A percentile compares a stretch with the other conserved stretches of the same genome.
Evolutionary conservation across 2,329 filamentous ascomycete genomes (phyloP).

Genomic region (Eurotiales sp.): DNA sequence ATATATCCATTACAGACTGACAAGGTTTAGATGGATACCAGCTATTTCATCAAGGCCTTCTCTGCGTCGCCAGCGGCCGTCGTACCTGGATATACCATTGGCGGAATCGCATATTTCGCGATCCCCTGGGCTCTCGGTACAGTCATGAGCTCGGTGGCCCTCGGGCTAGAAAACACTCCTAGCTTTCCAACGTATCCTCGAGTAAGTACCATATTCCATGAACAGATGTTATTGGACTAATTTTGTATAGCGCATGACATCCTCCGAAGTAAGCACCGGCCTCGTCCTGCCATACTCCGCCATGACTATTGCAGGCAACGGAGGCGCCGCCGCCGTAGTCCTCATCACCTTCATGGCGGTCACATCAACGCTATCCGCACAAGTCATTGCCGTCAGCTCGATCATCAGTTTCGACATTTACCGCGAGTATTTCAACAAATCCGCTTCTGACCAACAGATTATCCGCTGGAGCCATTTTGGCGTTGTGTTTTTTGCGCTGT

Average conservation of each 20-base stretch:
- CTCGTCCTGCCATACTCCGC: conserved; percentile 39
- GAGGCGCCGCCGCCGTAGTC: conserved; percentile 34
- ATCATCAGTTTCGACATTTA: conserved; percentile 56
- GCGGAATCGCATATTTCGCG: conserved; percentile 52
- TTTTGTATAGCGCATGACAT: conserved; percentile 31
- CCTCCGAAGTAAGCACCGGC: conserved; percentile 33
- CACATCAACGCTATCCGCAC: conserved; percentile 49
- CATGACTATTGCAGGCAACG: conserved; percentile 36
- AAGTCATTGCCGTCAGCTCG: conserved; percentile 52
- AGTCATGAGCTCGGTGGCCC: conserved; percentile 47
- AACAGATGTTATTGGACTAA: too few species aligned
- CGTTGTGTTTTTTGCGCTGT: conserved; percentile 51
- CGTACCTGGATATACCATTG: conserved; percentile 49
- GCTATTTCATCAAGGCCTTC: conserved; percentile 53
- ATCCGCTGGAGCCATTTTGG: conserved; percentile 53
- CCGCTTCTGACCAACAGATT: conserved; percentile 46
- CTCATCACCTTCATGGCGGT: conserved; percentile 42
- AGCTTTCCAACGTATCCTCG: conserved; percentile 54
- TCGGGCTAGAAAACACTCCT: conserved; percentile 47
- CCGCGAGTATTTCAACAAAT: conserved; percentile 47
- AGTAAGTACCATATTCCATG: conserved; percentile 18
- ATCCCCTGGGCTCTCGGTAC: conserved; percentile 55
- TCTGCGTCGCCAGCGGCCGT: conserved; percentile 46
- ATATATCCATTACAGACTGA: neutral
- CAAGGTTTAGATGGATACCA: conserved; percentile 11